Conservation (phyloP, 768 basidiomycete genomes). For the Coprinellus micaceus region DNA sequence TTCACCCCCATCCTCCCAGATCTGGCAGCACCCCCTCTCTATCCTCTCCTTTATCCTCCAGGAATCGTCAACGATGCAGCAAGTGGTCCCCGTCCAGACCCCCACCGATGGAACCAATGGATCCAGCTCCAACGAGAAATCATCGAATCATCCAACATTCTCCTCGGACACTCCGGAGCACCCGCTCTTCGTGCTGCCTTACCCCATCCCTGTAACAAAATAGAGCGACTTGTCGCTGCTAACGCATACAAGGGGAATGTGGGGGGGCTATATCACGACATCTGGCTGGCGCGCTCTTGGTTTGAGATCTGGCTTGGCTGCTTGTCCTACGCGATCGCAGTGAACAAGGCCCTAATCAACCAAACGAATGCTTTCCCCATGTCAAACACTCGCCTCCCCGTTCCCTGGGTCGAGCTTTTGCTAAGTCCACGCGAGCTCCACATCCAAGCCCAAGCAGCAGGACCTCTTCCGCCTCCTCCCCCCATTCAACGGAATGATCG, state of each 20-base stretch:
- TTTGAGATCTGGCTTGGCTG: neutral
- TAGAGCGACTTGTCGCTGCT: neutral
- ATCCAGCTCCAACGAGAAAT: neutral
- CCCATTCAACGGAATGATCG: too few species aligned
- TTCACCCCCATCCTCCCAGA: neutral
- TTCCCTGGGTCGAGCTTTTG: neutral
- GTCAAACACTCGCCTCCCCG: neutral
- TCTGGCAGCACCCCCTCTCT: neutral
- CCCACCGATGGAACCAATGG: neutral
- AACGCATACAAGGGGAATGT: neutral
- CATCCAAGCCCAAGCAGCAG: too few species aligned
- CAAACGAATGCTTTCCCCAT: neutral
- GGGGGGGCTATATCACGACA: neutral
- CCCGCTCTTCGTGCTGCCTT: neutral
- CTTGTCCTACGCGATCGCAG: neutral
- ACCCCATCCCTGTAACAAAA: neutral
- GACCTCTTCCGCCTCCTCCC: too few species aligned
- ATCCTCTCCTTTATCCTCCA: neutral
- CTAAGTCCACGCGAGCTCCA: too few species aligned
- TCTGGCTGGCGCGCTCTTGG: neutral
- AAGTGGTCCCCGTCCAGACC: neutral
- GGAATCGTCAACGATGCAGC: neutral
- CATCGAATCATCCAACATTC: neutral
- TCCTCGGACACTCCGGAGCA: neutral
- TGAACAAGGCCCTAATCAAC: neutral